These are phyloP conservation scores for Xenoacremonium recifei DNA, from an alignment of 2,329 filamentous ascomycete genomes.

Conservation along the genomic window DNA sequence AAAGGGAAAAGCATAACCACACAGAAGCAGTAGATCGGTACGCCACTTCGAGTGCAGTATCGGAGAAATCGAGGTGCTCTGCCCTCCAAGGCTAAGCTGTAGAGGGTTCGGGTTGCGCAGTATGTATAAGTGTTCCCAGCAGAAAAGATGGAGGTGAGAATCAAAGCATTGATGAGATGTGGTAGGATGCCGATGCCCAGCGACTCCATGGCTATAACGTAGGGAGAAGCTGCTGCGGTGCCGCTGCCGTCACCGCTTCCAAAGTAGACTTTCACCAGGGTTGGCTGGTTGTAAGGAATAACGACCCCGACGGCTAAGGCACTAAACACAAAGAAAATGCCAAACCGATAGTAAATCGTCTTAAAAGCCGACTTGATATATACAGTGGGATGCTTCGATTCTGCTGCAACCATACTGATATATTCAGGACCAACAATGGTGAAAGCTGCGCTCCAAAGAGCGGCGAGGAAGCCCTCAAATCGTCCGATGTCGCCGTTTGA, in stretches of 20 bases:
- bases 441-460: conserved; percentile 58
- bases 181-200: conserved; percentile 51
- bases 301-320: conserved; percentile 62
- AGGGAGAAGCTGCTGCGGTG: conserved; percentile 56
- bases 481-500: conserved; percentile 59
- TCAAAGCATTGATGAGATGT: conserved; percentile 54
- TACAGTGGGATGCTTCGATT: conserved; percentile 57
- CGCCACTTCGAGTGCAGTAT: conserved; percentile 58
- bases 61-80: conserved; percentile 50
- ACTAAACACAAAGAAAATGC: conserved; percentile 63
- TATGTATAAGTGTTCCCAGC: too few relatives aligned
- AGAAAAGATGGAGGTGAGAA: conserved; percentile 38
- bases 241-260: conserved; percentile 24
- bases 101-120: conserved; percentile 47
- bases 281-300: conserved; percentile 53
- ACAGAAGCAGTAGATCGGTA: conserved; percentile 56
- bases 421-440: conserved; percentile 63
- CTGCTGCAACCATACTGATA: conserved; percentile 62
- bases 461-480: conserved; percentile 65
- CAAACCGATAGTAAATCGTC: conserved; percentile 47
- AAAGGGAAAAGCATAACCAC: conserved; percentile 52
- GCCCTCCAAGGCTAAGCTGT: conserved; percentile 45
- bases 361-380: conserved; percentile 53
- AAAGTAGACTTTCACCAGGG: conserved; percentile 51
- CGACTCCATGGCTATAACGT: too few relatives aligned